Base-by-base conservation (phyloP, 441 rosid genomes). In the Capsella rubella region DNA sequence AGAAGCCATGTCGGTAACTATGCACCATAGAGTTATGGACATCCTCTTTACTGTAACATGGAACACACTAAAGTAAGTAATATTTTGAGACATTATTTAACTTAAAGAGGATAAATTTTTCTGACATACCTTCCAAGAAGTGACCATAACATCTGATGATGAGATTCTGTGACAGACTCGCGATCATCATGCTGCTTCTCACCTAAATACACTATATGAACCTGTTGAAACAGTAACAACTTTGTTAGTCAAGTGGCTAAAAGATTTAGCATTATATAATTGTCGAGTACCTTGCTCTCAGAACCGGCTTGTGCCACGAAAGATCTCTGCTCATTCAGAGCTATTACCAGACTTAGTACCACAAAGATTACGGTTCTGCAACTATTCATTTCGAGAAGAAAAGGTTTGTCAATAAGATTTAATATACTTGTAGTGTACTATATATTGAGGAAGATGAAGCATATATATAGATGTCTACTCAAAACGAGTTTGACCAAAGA, bases 1-100 rank as follows among this genome's bases (percentile, higher is more conserved):
- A 87, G 75, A 90, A 87, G 56, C 92, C 92, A 79, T 86, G 88
- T 71, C 80, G 82, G 43, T 86, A 83, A 78, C 89, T 87, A 55
- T 87, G 74, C 12, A 89, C 78, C 75, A 87, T 73, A 11, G 92
- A 89, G 49, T 61, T 61, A 72, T 73, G 74, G 15, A 86, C 89
- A 29, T 84, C 90, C 67, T 85, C 85, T 67, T 82, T 74, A 74
- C 92, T 89, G 81, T 42, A 61, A 37, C 34, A 68, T 46, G 13
- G n/a, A 43, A 43, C 8, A 62, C 39, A 13, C 15, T 21, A 13
- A n/a, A 15, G 3, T 61, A 5, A 61, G 12, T 37, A 45, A 61
- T 45, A 6, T 5, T 16, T 21, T 28, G 39, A 16, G 54, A 18
- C 16, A 34, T 75, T 28, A n/a, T 45, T 5, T 5, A 4, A 58